phyloP scores from a whole-genome alignment of 2,329 filamentous ascomycete species.

The Trichoderma sp. region DNA sequence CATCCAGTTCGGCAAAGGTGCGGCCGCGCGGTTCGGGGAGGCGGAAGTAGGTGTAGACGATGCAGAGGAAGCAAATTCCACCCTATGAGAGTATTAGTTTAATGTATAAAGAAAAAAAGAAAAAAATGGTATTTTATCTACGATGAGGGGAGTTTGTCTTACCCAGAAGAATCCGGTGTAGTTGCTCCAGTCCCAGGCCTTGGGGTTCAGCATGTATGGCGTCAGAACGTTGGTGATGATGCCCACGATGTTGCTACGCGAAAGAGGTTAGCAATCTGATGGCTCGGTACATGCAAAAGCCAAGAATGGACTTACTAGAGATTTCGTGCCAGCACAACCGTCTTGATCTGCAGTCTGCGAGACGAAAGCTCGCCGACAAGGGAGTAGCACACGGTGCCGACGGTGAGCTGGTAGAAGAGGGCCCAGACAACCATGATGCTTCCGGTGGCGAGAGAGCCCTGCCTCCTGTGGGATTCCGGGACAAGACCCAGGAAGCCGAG shows the following conservation, averaged over 20 bases:
- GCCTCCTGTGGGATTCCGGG: slow-evolving; percentile 53
- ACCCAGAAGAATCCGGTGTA: slow-evolving; percentile 85
- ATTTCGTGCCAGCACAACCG: slow-evolving; percentile 79
- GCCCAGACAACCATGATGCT: slow-evolving; percentile 82
- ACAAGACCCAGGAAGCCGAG: slow-evolving; percentile 82
- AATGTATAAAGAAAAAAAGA: not conserved
- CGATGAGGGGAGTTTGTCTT: not conserved
- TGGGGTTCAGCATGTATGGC: slow-evolving; percentile 89
- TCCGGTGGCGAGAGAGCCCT: slow-evolving; percentile 73
- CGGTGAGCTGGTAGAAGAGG: slow-evolving; percentile 78
- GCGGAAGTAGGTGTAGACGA: slow-evolving; percentile 63
- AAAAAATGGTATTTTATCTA: not conserved
- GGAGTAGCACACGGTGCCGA: slow-evolving; percentile 87
- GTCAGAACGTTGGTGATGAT: slow-evolving; percentile 81
- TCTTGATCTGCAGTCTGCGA: slow-evolving; percentile 83
- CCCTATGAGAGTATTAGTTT: slow-evolving; percentile 40
- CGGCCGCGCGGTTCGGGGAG: slow-evolving; percentile 73
- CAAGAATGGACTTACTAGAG: slow-evolving; percentile 54
- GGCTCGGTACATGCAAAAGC: not conserved
- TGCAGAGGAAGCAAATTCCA: slow-evolving; percentile 74
- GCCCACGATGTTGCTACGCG: slow-evolving; percentile 66
- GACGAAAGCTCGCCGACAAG: slow-evolving; percentile 83
- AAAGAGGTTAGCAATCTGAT: not conserved
- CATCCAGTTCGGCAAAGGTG: slow-evolving; percentile 80
- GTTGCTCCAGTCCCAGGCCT: slow-evolving; percentile 83